phyloP scores from a whole-genome alignment of 208 protist genomes.

The Pavlovales sp. region DNA sequence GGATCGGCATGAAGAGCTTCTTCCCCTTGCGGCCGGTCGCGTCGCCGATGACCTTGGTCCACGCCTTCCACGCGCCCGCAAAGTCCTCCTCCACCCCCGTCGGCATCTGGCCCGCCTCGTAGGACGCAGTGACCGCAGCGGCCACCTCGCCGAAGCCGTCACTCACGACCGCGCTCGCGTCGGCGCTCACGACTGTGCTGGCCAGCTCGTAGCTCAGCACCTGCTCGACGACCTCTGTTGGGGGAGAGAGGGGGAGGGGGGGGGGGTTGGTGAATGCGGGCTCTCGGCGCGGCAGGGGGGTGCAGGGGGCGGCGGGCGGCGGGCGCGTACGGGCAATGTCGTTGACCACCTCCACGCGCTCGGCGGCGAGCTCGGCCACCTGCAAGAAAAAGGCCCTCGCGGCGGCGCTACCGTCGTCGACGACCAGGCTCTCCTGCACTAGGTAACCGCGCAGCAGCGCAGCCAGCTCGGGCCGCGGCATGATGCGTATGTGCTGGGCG shows the following conservation, averaged over 20 bases:
- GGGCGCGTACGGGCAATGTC: not conserved
- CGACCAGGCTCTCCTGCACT: not conserved
- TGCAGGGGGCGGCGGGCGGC: not conserved
- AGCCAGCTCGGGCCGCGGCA: not conserved
- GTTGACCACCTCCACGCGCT: not conserved
- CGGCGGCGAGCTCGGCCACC: not conserved
- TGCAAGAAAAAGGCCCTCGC: not conserved
- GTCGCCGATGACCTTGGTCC: not conserved
- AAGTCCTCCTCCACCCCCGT: not conserved
- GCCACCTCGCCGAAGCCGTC: not conserved
- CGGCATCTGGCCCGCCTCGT: not conserved
- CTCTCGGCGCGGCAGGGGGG: not conserved
- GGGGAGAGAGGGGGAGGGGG: too few species aligned
- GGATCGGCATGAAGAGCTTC: constrained; percentile 50
- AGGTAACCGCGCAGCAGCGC: not conserved
- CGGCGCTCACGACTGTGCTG: not conserved
- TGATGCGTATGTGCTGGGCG: constrained; percentile 20
- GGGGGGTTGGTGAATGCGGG: not conserved
- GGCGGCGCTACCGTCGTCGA: not conserved
- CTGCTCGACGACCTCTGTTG: not conserved
- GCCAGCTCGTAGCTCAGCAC: constrained; percentile 19
- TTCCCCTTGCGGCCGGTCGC: constrained; percentile 33
- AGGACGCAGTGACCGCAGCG: not conserved
- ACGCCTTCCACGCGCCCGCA: constrained; percentile 32
- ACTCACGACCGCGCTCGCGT: not conserved